These are phyloP conservation scores for Ceratocystis alfenasii DNA, from an alignment of 2,329 filamentous ascomycete genomes.

Conservation along the genomic window DNA sequence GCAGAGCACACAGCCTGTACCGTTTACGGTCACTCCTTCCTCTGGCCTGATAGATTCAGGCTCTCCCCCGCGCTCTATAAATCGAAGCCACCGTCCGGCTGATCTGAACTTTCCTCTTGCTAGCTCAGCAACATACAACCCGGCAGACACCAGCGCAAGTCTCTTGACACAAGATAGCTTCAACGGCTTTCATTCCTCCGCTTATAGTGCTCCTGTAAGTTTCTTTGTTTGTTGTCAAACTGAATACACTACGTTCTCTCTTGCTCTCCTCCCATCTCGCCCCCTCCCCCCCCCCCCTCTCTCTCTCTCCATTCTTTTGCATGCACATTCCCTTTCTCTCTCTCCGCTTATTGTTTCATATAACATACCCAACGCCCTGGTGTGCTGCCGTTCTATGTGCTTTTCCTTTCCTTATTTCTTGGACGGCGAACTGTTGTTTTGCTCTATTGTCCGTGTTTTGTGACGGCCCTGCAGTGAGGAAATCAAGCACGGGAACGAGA, in stretches of 20 bases:
- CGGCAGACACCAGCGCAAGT: not conserved
- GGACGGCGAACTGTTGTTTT: not conserved
- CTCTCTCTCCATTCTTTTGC: not conserved
- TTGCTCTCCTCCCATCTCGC: not conserved
- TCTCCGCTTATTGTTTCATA: not conserved
- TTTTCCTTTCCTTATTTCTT: not conserved
- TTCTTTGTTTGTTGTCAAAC: not conserved
- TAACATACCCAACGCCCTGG: not conserved
- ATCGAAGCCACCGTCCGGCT: not conserved
- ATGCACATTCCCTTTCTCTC: not conserved
- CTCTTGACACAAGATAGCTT: not conserved
- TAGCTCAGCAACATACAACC: not conserved
- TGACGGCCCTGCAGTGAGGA: not conserved
- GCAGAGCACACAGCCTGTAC: not conserved
- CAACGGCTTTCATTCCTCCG: not conserved
- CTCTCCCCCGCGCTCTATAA: constrained; percentile 4
- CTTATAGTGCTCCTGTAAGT: not conserved
- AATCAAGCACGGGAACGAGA: not conserved
- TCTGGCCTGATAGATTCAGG: not conserved
- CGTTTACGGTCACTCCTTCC: not conserved
- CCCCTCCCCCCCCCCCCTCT: not conserved
- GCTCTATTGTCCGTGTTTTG: not conserved
- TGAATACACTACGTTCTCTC: not conserved
- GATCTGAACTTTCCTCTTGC: not conserved
- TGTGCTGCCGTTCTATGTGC: not conserved